These are phyloP conservation scores for Thermomucor indicae-seudaticae DNA, from an alignment of 371 early-diverging fungal genomes.

Conservation along the genomic window DNA sequence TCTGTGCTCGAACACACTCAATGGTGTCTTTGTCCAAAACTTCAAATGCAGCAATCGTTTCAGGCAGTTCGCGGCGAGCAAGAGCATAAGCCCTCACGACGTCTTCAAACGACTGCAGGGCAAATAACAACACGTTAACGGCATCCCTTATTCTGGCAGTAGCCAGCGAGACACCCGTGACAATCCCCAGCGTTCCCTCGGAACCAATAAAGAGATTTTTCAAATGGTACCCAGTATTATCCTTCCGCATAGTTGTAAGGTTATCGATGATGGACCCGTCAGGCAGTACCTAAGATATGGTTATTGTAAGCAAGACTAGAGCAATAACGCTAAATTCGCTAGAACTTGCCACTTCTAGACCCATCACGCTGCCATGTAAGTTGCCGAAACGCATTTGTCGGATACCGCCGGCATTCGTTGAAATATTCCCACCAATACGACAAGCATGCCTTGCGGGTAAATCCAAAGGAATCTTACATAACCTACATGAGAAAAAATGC, in stretches of 20 bases:
- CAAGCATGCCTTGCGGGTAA: constrained; percentile 85
- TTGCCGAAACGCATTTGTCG: constrained; percentile 88
- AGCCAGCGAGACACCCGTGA: constrained; percentile 84
- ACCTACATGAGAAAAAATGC: not conserved
- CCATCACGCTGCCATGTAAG: constrained; percentile 87
- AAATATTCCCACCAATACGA: constrained; percentile 93
- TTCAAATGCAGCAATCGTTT: constrained; percentile 92
- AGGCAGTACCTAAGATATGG: constrained; percentile 61
- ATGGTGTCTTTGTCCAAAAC: constrained; percentile 78
- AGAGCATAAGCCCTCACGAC: constrained; percentile 65
- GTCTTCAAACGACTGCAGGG: constrained; percentile 55
- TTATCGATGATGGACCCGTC: constrained; percentile 89
- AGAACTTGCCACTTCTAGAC: constrained; percentile 64
- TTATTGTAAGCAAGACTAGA: not conserved
- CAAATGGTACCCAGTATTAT: constrained; percentile 91
- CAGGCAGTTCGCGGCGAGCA: constrained; percentile 70
- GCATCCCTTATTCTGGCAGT: constrained; percentile 41
- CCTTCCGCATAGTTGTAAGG: constrained; percentile 75
- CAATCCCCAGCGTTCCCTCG: constrained; percentile 93
- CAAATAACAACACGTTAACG: constrained; percentile 71
- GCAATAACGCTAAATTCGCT: not conserved
- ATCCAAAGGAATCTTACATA: constrained; percentile 81
- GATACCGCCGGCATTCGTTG: constrained; percentile 96
- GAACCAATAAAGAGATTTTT: constrained; percentile 95
- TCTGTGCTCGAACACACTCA: constrained; percentile 57